These are phyloP conservation scores for Aspergillus bertholletiae DNA, from an alignment of 495 filamentous ascomycete genomes.

Conservation along the genomic window DNA sequence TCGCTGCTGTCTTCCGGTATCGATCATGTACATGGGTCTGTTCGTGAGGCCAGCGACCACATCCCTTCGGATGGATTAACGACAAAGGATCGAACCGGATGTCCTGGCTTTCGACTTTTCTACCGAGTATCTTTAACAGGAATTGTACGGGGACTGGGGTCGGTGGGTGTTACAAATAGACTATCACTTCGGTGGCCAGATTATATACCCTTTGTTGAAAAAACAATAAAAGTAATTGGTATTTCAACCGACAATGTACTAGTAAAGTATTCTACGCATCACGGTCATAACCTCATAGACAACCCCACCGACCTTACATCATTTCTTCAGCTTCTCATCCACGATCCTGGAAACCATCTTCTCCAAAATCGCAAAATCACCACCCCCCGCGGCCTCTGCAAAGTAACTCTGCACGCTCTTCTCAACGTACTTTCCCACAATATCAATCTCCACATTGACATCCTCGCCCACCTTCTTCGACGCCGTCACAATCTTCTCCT, in stretches of 20 bases:
- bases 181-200: neutral
- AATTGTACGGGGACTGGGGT: no score
- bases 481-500: constrained; percentile 84
- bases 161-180: neutral
- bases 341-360: constrained; percentile 80
- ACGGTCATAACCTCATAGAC: neutral
- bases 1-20: neutral
- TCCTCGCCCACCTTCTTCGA: constrained; percentile 76
- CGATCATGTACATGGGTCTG: neutral
- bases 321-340: constrained; percentile 60
- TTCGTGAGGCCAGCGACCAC: neutral
- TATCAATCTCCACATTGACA: constrained; percentile 97
- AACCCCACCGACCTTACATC: no score
- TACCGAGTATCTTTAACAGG: neutral
- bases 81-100: neutral
- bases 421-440: constrained; percentile 98
- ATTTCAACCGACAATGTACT: neutral
- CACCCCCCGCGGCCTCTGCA: constrained; percentile 40
- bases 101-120: neutral
- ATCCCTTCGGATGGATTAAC: neutral
- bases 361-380: constrained; percentile 67
- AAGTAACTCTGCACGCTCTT: constrained; percentile 71
- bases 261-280: neutral
- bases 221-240: neutral
- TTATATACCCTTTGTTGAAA: constrained; percentile 6